phyloP scores from a whole-genome alignment of 1,284 basidiomycete genomes.

The Phellopilus nigrolimitatus region DNA sequence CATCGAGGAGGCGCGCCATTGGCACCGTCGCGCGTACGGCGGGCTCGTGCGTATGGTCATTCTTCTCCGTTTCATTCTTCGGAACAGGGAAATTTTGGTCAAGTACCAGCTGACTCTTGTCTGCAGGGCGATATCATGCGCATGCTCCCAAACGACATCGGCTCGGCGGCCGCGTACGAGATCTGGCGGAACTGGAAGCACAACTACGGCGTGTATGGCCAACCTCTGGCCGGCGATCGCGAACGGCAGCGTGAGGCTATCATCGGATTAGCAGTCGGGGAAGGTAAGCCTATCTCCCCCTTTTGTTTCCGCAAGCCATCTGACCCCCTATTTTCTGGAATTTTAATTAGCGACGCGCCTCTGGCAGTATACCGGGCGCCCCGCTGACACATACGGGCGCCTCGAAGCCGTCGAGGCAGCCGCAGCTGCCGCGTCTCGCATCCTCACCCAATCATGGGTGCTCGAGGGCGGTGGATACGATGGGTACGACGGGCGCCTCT shows the following conservation, averaged over 20 bases:
- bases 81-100: conserved; percentile 14
- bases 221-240: conserved; percentile 46
- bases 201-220: conserved; percentile 43
- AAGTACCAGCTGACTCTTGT: conserved; percentile 17
- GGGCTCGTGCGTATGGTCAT: conserved; percentile 40
- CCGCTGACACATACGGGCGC: conserved; percentile 39
- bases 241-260: conserved; percentile 56
- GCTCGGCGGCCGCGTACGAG: conserved; percentile 67
- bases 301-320: conserved; percentile 20
- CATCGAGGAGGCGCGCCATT: conserved; percentile 48
- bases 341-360: conserved; percentile 36
- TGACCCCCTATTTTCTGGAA: not conserved
- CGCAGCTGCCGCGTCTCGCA: conserved; percentile 49
- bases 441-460: conserved; percentile 36
- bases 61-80: not conserved
- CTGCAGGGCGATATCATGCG: conserved; percentile 40
- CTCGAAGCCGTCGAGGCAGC: conserved; percentile 49
- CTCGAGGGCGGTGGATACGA: conserved; percentile 12
- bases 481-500: conserved; percentile 8
- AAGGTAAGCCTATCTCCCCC: conserved; percentile 38
- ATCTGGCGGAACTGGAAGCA: conserved; percentile 61
- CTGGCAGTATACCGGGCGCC: conserved; percentile 40
- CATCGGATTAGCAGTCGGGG: conserved; percentile 56
- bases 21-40: conserved; percentile 57
- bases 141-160: conserved; percentile 49